phyloP scores from a whole-genome alignment of 495 filamentous ascomycete species.

The Lasiosphaeris hirsuta region DNA sequence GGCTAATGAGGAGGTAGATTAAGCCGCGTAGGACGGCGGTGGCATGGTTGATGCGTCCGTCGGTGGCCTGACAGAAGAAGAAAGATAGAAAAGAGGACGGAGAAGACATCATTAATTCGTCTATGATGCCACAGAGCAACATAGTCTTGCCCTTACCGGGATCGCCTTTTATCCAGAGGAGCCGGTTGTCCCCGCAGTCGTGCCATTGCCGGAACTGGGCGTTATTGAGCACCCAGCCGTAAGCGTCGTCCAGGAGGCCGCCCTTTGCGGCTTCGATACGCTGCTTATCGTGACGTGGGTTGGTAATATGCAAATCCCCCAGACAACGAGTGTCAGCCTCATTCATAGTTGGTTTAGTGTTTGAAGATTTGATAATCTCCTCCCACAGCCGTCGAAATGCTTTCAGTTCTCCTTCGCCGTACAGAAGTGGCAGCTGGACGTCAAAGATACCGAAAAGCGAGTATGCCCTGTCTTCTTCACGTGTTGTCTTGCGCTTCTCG shows the following conservation, averaged over 20 bases:
- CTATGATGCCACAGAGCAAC: conserved; percentile 5
- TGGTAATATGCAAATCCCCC: background rate
- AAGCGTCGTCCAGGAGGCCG: background rate
- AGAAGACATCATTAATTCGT: background rate
- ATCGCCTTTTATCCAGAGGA: background rate
- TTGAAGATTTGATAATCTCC: background rate
- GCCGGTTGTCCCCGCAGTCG: background rate
- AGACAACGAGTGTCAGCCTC: background rate
- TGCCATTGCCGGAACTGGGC: background rate
- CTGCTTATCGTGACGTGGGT: conserved; percentile 2
- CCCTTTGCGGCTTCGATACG: background rate
- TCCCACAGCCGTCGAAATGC: background rate
- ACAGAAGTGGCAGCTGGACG: background rate
- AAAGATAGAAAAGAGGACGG: conserved; percentile 28
- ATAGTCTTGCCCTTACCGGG: conserved; percentile 7
- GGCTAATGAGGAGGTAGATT: conserved; percentile 36
- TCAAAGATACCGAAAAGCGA: background rate
- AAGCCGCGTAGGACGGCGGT: conserved; percentile 40
- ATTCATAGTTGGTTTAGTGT: background rate
- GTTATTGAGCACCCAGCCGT: background rate
- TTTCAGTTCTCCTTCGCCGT: background rate
- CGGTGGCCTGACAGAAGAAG: conserved; percentile 45
- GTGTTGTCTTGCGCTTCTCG: background rate
- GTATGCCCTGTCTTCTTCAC: background rate
- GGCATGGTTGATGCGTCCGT: conserved; percentile 36